Evolutionary conservation across 257 asterid genomes (phyloP).

Genomic region (Ophiorrhiza pumila): DNA sequence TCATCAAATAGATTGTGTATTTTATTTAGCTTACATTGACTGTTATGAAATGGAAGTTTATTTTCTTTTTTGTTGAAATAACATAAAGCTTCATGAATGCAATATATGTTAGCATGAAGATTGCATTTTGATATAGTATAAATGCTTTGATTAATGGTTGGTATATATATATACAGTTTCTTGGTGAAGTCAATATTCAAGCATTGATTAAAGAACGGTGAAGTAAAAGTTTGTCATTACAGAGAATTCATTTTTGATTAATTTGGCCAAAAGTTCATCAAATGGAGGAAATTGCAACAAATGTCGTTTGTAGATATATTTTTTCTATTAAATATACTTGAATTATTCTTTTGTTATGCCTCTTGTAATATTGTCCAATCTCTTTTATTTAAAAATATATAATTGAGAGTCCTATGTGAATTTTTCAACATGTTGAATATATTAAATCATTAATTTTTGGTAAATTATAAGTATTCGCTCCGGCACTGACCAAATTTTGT

Average conservation of each 20-base stretch:
- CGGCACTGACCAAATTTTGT: slow-evolving; percentile 6
- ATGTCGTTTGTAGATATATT: neutral
- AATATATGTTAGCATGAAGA: no score
- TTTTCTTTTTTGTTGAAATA: neutral
- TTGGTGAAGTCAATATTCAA: no score
- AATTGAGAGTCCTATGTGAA: neutral
- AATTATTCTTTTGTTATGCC: neutral
- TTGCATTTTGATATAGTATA: neutral
- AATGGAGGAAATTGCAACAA: neutral
- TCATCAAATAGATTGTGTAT: neutral
- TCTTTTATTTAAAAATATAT: neutral
- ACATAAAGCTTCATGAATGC: neutral
- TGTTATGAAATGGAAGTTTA: neutral
- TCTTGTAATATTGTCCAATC: neutral
- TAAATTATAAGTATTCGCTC: slow-evolving; percentile 3
- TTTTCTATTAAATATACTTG: neutral
- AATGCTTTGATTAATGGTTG: neutral
- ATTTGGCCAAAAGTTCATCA: no score
- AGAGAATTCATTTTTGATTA: no score
- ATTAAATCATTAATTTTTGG: neutral
- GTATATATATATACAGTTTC: no score
- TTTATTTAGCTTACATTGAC: neutral
- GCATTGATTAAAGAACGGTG: no score
- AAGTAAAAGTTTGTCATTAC: no score
- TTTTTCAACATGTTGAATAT: slow-evolving; percentile 6